Evolutionary conservation across 306 rosid genomes (phyloP), one percentile per base, ranked within the genome.

Genomic region (Canavalia gladiata): DNA sequence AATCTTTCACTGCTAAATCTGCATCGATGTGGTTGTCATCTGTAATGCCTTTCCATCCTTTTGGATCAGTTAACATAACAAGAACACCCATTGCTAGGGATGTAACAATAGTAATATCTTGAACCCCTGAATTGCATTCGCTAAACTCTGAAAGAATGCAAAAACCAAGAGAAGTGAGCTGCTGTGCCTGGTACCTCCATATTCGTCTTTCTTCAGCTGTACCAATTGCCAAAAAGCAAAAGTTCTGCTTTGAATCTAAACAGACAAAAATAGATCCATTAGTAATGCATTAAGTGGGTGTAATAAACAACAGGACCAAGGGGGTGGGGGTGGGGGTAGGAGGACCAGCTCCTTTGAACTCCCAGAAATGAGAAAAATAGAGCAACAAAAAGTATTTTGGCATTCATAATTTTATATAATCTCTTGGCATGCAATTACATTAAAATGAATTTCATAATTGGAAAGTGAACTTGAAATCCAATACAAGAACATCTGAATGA

Each of bases 51-150:
- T 91, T 90, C 97, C 99, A 95, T 78, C 92, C 95, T 83, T 88
- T 89, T 64, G 75, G 46, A 84, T 95, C 99, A 58, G 97, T 95
- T 81, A 95, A 85, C 84, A 86, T 89, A 75, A 95, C 93, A 83
- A 90, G 87, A 68, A 95, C 77, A 56, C 91, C 95, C 94, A 95
- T 88, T 79, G 93, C 97, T 59, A 89, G 84, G 55, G 97, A 89
- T 39, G 97, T 82, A 7, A 84, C 85, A 74, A 80, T 31, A 74
- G 86, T 85, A 74, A 87, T 79, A 65, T 90, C 89, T 78, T 88
- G 94, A 77, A 70, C 77, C 82, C 84, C 72, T 8, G 82, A 71
- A 60, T 57, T 68, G 64, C 80, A 68, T 74, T 84, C 85, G 59
- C 90, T 89, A 30, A 88, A 95, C 85, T 93, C 89, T 7, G 86